A percentile compares a stretch with the other conserved stretches of the same genome.
Conservation (phyloP, 495 filamentous ascomycete species). For the Cudoniella acicularis region DNA sequence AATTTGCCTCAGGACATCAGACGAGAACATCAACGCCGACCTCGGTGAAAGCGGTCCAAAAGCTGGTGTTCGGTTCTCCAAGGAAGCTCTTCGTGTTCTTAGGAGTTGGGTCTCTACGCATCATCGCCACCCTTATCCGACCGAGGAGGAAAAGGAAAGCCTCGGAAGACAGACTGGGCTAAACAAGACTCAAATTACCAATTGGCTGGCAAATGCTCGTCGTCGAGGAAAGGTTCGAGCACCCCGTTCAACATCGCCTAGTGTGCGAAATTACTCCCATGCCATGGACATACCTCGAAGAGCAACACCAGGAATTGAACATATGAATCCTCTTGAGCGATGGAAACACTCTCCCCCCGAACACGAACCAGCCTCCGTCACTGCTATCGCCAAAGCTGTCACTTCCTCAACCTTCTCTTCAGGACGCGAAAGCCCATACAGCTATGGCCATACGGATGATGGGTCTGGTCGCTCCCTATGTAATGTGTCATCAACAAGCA, state of each 20-base stretch:
- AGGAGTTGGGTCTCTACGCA: constrained; percentile 77
- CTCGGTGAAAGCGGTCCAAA: constrained; percentile 9
- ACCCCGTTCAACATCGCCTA: constrained; percentile 53
- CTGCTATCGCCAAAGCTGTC: constrained; percentile 74
- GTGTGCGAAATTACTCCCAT: constrained; percentile 45
- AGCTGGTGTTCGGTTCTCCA: constrained; percentile 62
- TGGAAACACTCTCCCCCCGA: constrained; percentile 86
- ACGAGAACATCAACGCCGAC: constrained; percentile 11
- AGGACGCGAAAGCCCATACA: constrained; percentile 38
- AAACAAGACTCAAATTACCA: constrained; percentile 71
- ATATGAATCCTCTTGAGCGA: constrained; percentile 79
- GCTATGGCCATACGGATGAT: constrained; percentile 54
- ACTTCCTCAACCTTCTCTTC: constrained; percentile 52
- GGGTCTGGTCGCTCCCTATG: constrained; percentile 67
- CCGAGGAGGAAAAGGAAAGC: constrained; percentile 72
- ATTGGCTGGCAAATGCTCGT: constrained; percentile 85
- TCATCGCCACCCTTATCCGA: constrained; percentile 75
- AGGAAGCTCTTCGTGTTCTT: constrained; percentile 67
- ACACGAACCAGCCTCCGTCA: constrained; percentile 77
- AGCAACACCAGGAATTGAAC: constrained; percentile 47
- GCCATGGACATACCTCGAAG: constrained; percentile 63
- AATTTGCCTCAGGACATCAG: background rate
- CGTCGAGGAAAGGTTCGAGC: constrained; percentile 68
- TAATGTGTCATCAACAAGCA: constrained; percentile 67
- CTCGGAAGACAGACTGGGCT: constrained; percentile 70